A percentile compares a stretch with the other conserved stretches of the same genome.
Evolutionary conservation across 768 basidiomycete species (phyloP).

Genomic region (Leccinum imitatum): DNA sequence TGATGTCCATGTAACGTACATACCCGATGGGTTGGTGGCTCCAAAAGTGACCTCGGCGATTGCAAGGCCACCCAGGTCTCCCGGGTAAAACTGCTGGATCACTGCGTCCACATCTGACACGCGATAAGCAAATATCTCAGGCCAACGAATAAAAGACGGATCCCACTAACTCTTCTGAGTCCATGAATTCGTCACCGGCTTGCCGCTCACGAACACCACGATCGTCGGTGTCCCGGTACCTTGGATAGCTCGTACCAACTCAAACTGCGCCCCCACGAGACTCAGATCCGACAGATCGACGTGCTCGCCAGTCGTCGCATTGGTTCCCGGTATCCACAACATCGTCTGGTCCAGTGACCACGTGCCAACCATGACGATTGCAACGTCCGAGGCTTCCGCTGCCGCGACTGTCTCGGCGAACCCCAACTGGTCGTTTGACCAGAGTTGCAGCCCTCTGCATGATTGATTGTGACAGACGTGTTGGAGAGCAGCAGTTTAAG

Average conservation of each 20-base stretch:
- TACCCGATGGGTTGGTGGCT: constrained; percentile 66
- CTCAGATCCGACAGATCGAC: constrained; percentile 62
- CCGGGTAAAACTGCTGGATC: constrained; percentile 72
- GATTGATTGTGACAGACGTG: constrained; percentile 55
- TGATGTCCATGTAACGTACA: constrained; percentile 4
- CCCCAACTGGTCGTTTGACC: constrained; percentile 49
- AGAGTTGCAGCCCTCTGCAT: constrained; percentile 67
- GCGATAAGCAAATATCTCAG: not conserved
- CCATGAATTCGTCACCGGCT: constrained; percentile 72
- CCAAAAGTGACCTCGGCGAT: constrained; percentile 67
- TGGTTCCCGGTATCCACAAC: constrained; percentile 57
- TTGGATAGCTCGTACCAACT: constrained; percentile 62
- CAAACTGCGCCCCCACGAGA: constrained; percentile 64
- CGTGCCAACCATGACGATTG: constrained; percentile 61
- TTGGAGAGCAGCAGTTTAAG: constrained; percentile 49
- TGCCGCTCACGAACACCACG: constrained; percentile 69
- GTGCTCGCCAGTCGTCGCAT: constrained; percentile 71
- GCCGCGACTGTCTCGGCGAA: constrained; percentile 49
- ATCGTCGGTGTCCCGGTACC: constrained; percentile 61
- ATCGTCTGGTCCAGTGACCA: constrained; percentile 36
- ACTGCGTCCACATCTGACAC: constrained; percentile 64
- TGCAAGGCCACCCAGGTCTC: constrained; percentile 67
- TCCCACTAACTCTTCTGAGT: constrained; percentile 52
- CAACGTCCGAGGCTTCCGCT: constrained; percentile 55
- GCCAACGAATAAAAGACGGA: not conserved